Percentiles rank a stretch among this genome's conserved stretches.
These are phyloP conservation scores for Talaromyces stipitatus DNA, from an alignment of 495 filamentous ascomycete species.

Conservation along the genomic window DNA sequence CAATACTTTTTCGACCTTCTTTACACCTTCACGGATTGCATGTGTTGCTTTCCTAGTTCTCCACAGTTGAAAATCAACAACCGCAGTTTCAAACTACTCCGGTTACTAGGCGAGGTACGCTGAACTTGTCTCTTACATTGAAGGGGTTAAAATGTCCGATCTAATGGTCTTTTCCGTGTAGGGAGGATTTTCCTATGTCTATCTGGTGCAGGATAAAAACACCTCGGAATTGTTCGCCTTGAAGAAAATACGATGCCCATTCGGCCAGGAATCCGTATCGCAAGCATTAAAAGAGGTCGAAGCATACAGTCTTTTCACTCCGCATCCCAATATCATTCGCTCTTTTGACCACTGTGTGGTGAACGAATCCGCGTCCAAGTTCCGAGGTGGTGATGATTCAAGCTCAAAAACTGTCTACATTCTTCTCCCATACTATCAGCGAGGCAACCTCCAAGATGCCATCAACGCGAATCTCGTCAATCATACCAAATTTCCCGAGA, in stretches of 20 bases:
- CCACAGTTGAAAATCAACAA: slow-evolving; percentile 93
- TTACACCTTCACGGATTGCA: slow-evolving; percentile 85
- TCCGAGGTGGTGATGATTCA: slow-evolving; percentile 49
- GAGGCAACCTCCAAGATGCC: slow-evolving; percentile 93
- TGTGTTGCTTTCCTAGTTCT: slow-evolving; percentile 89
- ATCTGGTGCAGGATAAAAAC: slow-evolving; percentile 86
- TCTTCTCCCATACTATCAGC: slow-evolving; percentile 85
- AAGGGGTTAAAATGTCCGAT: neutral
- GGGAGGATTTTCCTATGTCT: slow-evolving; percentile 97
- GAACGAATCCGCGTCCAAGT: slow-evolving; percentile 51
- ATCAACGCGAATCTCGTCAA: slow-evolving; percentile 99
- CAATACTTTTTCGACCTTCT: slow-evolving; percentile 82
- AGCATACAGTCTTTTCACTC: slow-evolving; percentile 82
- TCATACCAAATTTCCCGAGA: slow-evolving; percentile 86
- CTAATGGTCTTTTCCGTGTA: slow-evolving; percentile 20
- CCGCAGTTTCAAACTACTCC: slow-evolving; percentile 88
- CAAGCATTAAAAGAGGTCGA: slow-evolving; percentile 95
- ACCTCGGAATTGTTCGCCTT: slow-evolving; percentile 80
- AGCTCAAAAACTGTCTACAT: slow-evolving; percentile 92
- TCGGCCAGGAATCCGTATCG: slow-evolving; percentile 90
- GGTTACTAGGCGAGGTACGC: slow-evolving; percentile 78
- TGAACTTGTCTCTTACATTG: neutral
- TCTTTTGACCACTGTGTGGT: slow-evolving; percentile 75
- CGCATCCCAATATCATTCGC: slow-evolving; percentile 81
- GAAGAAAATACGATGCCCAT: slow-evolving; percentile 97